A percentile compares a stretch with the other conserved stretches of the same genome.
phyloP scores from a whole-genome alignment of 495 filamentous ascomycete species.

The Penicillium nucicola region DNA sequence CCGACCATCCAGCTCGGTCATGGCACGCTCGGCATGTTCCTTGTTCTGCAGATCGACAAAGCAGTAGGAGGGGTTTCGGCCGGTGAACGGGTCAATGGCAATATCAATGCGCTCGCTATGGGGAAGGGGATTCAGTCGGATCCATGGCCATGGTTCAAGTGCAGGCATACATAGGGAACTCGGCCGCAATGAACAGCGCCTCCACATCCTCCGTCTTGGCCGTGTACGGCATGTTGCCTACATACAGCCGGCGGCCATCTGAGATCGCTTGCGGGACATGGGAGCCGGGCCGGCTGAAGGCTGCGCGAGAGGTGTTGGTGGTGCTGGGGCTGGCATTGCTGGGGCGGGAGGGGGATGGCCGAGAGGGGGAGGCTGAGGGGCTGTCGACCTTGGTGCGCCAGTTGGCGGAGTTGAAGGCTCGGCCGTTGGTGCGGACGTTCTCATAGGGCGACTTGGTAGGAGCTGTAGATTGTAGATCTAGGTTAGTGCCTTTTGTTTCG shows the following conservation, averaged over 20 bases:
- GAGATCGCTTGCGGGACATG: constrained; percentile 41
- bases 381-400: constrained; percentile 43
- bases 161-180: constrained; percentile 41
- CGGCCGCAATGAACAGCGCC: constrained; percentile 47
- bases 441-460: constrained; percentile 33
- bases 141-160: neutral
- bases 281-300: constrained; percentile 34
- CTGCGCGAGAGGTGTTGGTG: constrained; percentile 34
- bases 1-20: constrained; percentile 51
- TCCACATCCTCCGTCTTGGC: constrained; percentile 61
- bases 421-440: constrained; percentile 41
- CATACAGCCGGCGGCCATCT: constrained; percentile 52
- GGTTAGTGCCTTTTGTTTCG: constrained; percentile 2
- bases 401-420: constrained; percentile 46
- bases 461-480: constrained; percentile 29
- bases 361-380: constrained; percentile 24
- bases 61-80: constrained; percentile 68
- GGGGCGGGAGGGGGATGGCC: constrained; percentile 19
- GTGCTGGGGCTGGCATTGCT: constrained; percentile 9
- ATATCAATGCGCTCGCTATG: constrained; percentile 61
- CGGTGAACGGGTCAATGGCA: constrained; percentile 63
- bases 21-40: constrained; percentile 56
- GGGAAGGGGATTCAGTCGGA: constrained; percentile 24
- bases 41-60: constrained; percentile 60
- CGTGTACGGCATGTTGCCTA: constrained; percentile 66